Evolutionary conservation across 2,329 filamentous ascomycete genomes (phyloP), one percentile per base, ranked within the genome.

Genomic region (Chaetomium olivaceum): DNA sequence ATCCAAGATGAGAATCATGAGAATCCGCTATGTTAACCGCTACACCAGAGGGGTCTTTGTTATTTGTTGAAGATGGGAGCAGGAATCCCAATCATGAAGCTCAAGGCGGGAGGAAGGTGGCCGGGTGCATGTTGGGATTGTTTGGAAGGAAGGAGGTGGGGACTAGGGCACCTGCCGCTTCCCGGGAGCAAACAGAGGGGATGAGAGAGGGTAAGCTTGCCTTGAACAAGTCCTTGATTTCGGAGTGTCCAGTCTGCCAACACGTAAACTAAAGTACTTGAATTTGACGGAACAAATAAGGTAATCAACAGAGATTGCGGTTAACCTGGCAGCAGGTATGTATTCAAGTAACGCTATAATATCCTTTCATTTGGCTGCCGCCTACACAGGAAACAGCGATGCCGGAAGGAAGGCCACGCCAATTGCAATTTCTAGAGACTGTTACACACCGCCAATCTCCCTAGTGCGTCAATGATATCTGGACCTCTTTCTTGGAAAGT

Each of bases 1-100:
- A 58, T 55, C 11, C 43, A 3, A 39, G 7, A 3, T 29, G 27
- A 29, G 27, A 29, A 6, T 29, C 27, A 56, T 67, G 65, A 68
- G 66, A 66, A 68, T 66, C 66, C 66, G 63, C 51, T 66, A 68
- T 65, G 66, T 68, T 65, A 66, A 67, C 66, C 63, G 66, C 65
- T 68, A 68, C 66, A 68, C 66, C 66, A 66, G 61, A 66, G 61
- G 33, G 66, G 66, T 65, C 39, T 48, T 58, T 51, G 29, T 58
- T 64, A 31, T 50, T 61, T 67, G 61, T 61, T 54, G 52, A 46
- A 21, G 31, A 43, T 7, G 11, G 31, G 9, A 25, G 16, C 12
- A 19, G 36, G 27, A 29, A 36, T 5, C 6, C n/a, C n/a, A 33
- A 29, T 63, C 3, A 43, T 52, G 12, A 36, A 36, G 33, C 9